phyloP scores from a whole-genome alignment of 352 stramenopile genomes.

The Pythium vanterpoolii region DNA sequence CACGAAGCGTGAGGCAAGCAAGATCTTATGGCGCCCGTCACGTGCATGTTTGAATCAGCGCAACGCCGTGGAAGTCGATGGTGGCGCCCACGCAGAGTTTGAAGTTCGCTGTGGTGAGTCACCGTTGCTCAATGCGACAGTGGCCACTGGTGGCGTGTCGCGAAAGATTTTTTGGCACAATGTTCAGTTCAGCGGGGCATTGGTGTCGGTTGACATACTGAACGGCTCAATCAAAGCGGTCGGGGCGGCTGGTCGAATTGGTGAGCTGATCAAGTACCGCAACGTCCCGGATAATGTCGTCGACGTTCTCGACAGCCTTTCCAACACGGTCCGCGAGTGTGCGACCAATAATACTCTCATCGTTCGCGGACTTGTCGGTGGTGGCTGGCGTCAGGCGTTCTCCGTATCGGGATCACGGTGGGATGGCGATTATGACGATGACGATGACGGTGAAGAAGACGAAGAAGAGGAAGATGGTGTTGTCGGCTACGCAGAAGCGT shows the following conservation, averaged over 20 bases:
- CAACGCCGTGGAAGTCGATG: constrained; percentile 29
- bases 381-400: constrained; percentile 27
- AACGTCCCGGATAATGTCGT: constrained; percentile 22
- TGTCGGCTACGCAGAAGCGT: constrained; percentile 29
- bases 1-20: constrained; percentile 6
- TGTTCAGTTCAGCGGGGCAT: constrained; percentile 24
- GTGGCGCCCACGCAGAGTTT: constrained; percentile 30
- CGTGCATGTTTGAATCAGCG: constrained; percentile 17
- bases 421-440: neutral
- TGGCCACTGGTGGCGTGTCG: constrained; percentile 21
- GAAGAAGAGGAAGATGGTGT: constrained; percentile 7
- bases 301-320: constrained; percentile 15
- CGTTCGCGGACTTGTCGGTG: constrained; percentile 26
- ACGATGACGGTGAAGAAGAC: constrained; percentile 11
- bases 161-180: constrained; percentile 26
- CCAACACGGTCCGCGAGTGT: constrained; percentile 15
- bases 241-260: constrained; percentile 15
- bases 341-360: constrained; percentile 18
- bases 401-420: constrained; percentile 11
- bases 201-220: constrained; percentile 23
- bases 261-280: constrained; percentile 20
- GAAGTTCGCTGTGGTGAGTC: constrained; percentile 17
- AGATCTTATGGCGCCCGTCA: constrained; percentile 28
- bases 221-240: constrained; percentile 19
- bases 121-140: constrained; percentile 20